Evolutionary conservation across 345 rosid genomes (phyloP), one percentile per base, ranked within the genome.

Genomic region (Eucalyptus sp.): DNA sequence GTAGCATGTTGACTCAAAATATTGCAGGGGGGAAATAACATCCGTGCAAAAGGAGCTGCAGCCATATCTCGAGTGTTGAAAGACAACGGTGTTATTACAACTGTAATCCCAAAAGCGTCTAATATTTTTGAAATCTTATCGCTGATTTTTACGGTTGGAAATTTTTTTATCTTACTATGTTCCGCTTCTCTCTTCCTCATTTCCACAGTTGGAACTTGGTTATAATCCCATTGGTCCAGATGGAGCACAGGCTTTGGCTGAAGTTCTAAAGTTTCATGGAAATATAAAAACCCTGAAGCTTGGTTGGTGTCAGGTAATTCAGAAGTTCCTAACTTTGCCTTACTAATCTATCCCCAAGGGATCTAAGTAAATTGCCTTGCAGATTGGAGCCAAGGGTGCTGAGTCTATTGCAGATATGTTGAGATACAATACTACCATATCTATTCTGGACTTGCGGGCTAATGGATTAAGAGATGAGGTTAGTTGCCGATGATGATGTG

Each of bases 381-480:
- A 96, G 99, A 95, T 97, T 81, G 97, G 98, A 88, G 95, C 98
- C 81, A 95, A 94, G 92, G 99, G 99, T 88, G 95, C 99, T 54
- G 97, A 96, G 90, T 91, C 89, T 83, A 88, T 97, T 90, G 99
- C 98, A 86, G 99, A 97, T 91, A 94, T 95, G 94, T 90, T 96
- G 94, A 97, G 93, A 92, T 96, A 96, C 92, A 97, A 97, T 90
- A 96, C 92, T 90, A 96, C 97, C 48, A 91, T 97, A 91, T 92
- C 97, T 2, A 84, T 95, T 89, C 91, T 97, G 93, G 99, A 97
- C 93, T 92, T 97, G 93, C 95, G 99, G 87, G 99, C 98, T 87
- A 97, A 97, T 93, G 99, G 98, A 91, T 97, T 96, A 44, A 94
- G 93, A 95, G 97, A 97, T 89, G 98, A 97, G 93, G 99, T 96